phyloP scores from a whole-genome alignment of 2,329 filamentous ascomycete species.

The Fusarium cyanostomum region DNA sequence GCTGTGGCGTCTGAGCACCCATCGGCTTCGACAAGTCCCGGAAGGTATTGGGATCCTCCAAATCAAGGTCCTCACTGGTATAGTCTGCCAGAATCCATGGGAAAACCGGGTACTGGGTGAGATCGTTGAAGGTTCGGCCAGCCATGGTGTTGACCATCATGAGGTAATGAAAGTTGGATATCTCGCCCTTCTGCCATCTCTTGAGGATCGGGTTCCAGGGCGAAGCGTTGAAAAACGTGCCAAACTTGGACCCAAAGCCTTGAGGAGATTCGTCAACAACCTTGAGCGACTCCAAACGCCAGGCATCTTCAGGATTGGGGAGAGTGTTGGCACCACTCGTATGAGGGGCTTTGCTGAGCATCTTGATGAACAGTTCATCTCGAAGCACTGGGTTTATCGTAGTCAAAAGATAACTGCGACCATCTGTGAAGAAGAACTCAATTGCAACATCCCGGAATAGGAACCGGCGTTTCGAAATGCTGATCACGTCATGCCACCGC shows the following conservation, averaged over 20 bases:
- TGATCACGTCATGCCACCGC: constrained; percentile 94
- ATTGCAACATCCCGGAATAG: constrained; percentile 94
- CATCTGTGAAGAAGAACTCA: constrained; percentile 98
- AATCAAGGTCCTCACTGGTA: constrained; percentile 88
- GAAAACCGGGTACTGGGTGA: constrained; percentile 98
- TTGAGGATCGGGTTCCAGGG: constrained; percentile 86
- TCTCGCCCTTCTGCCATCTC: constrained; percentile 91
- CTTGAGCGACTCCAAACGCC: constrained; percentile 88
- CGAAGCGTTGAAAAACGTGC: constrained; percentile 87
- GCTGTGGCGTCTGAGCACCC: constrained; percentile 83
- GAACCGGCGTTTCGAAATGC: constrained; percentile 94
- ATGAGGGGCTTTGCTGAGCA: constrained; percentile 82
- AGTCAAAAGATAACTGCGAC: constrained; percentile 92
- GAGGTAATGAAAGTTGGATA: constrained; percentile 98
- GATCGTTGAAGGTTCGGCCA: constrained; percentile 94
- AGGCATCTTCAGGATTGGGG: constrained; percentile 84
- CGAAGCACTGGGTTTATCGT: constrained; percentile 77
- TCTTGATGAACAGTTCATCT: constrained; percentile 82
- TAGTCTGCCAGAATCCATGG: constrained; percentile 98
- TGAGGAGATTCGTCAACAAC: constrained; percentile 68
- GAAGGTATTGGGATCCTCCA: constrained; percentile 85
- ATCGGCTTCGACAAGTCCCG: constrained; percentile 95
- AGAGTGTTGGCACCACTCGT: constrained; percentile 75
- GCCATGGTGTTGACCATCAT: constrained; percentile 99
- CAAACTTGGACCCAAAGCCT: constrained; percentile 85